Evolutionary conservation across 192 early-diverging fungal genomes (phyloP).

Genomic region (Coemansia umbellata): DNA sequence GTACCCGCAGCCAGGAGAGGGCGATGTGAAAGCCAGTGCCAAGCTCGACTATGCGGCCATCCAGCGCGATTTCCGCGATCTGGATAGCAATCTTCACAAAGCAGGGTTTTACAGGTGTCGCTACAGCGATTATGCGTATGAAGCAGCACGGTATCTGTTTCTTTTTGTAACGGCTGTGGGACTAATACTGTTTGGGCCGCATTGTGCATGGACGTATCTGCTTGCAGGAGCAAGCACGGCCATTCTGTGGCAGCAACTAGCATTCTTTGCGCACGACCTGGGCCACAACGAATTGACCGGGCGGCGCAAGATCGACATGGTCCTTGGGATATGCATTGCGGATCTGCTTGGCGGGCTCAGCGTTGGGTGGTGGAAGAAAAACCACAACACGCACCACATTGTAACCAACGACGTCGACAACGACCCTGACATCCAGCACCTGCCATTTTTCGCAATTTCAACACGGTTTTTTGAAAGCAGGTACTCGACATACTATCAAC

Average conservation of each 20-base stretch:
- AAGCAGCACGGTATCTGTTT: constrained; percentile 41
- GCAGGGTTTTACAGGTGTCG: constrained; percentile 65
- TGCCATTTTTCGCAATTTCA: constrained; percentile 92
- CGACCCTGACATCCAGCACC: constrained; percentile 97
- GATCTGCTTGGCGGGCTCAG: constrained; percentile 83
- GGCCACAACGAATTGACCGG: constrained; percentile 93
- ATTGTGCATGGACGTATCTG: constrained; percentile 34
- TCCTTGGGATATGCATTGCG: constrained; percentile 78
- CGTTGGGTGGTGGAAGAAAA: constrained; percentile 97
- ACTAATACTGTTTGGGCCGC: constrained; percentile 32
- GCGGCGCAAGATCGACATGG: constrained; percentile 65
- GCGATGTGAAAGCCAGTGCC: background rate
- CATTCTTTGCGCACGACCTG: constrained; percentile 93
- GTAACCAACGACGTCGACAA: constrained; percentile 91
- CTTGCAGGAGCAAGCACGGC: constrained; percentile 59
- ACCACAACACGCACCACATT: constrained; percentile 96
- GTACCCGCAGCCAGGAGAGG: constrained; percentile 13
- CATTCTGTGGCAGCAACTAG: constrained; percentile 85
- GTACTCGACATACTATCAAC: constrained; percentile 88
- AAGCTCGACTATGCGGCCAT: constrained; percentile 48
- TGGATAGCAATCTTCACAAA: constrained; percentile 62
- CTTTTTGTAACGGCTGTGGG: constrained; percentile 26
- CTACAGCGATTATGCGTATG: constrained; percentile 53
- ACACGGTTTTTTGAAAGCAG: constrained; percentile 73
- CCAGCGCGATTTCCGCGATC: constrained; percentile 57